Percentiles rank a stretch among this genome's conserved stretches.
phyloP scores from a whole-genome alignment of 1,284 basidiomycete genomes.

The Polyporus tsugae region DNA sequence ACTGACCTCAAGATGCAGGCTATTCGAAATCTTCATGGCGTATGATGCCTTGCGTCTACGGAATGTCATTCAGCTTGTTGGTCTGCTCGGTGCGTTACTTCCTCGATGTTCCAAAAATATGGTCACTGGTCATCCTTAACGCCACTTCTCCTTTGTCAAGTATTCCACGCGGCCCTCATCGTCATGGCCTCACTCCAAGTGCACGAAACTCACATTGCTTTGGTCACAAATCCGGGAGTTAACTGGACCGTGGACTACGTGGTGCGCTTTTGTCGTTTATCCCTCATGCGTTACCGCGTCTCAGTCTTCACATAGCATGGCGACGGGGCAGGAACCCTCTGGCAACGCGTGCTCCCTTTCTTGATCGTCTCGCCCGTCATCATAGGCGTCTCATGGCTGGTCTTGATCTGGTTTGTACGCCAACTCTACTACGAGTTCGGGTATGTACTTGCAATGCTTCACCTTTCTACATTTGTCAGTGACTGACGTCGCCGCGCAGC shows the following conservation, averaged over 20 bases:
- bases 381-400: constrained; percentile 47
- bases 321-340: constrained; percentile 45
- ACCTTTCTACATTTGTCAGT: neutral
- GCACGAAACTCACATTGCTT: constrained; percentile 69
- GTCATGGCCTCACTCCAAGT: constrained; percentile 80
- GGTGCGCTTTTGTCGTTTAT: constrained; percentile 16
- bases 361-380: constrained; percentile 51
- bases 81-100: constrained; percentile 65
- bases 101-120: neutral
- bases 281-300: neutral
- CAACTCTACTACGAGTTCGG: constrained; percentile 56
- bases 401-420: constrained; percentile 48
- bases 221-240: constrained; percentile 47
- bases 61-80: constrained; percentile 80
- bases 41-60: constrained; percentile 78
- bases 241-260: constrained; percentile 29
- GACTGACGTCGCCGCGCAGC: constrained; percentile 43
- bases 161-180: constrained; percentile 77
- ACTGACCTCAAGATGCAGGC: constrained; percentile 46
- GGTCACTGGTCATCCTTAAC: neutral
- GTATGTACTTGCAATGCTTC: constrained; percentile 38
- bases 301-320: constrained; percentile 40
- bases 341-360: constrained; percentile 54
- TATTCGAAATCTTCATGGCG: constrained; percentile 78
- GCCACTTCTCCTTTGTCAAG: constrained; percentile 45